Evolutionary conservation across 2,329 filamentous ascomycete genomes (phyloP), one percentile per base, ranked within the genome.

Genomic region (Coniochaeta sp.): DNA sequence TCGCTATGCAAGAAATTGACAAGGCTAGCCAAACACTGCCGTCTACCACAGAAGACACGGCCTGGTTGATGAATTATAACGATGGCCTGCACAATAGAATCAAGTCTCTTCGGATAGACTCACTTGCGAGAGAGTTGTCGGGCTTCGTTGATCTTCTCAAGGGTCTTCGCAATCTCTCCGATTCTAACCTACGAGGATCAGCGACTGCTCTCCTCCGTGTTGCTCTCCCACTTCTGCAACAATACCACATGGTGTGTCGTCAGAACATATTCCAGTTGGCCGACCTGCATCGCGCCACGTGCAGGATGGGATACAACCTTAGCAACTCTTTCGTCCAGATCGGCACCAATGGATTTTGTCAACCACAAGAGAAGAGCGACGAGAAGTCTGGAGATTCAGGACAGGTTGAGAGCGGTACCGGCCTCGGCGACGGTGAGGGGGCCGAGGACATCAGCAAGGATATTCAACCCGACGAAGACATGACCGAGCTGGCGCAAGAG

Each of bases 361-460:
- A 88, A 22, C 95, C 95, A 0, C 82, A 89, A 24, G 93, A 98
- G 67, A 89, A 92, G 67, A 86, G 86, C 0, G 84, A 90, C 44
- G 85, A 88, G 57, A 85, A 88, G 60, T 81, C 86, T 58, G 85
- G 84, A 22, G 84, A 90, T 62, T 82, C 85, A 26, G 90, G 93
- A 14, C 89, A 96, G 67, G 79, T 97, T 33, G 93, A 99, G 73
- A 87, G 86, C 40, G 96, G 96, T 17, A 98, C 93, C 12, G 96
- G 95, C 36, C 85, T 99, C 26, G 96, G 95, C 22, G 95, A 97
- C 54, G 96, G 95, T 12, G 90, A 97, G 73, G 96, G 93, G 19
- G 93, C 89, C 5, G 93, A 99, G 71, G 93, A 99, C 73, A 98
- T 99, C 65, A 98, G 93, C 74, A 98, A 99, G 71, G 95, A 99